Conservation (phyloP, 2,329 filamentous ascomycete species). For the Xylariaceae sp. region DNA sequence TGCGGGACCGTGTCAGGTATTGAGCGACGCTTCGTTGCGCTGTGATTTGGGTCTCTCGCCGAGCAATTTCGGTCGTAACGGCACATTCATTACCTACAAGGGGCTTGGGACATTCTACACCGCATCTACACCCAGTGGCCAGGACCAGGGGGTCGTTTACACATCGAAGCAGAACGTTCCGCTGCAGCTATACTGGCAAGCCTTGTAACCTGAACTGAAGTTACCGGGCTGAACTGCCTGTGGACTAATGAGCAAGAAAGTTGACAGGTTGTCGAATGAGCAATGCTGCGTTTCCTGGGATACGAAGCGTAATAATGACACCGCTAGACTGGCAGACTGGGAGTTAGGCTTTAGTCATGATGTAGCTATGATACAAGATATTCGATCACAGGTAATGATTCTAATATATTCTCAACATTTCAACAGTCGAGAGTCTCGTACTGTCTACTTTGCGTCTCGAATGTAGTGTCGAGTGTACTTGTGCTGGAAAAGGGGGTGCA, state of each 20-base stretch:
- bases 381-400: neutral
- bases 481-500: neutral
- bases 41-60: conserved; percentile 8
- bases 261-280: neutral
- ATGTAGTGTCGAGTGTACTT: neutral
- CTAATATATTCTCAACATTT: neutral
- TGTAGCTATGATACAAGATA: neutral
- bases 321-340: neutral
- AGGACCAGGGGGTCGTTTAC: conserved; percentile 14
- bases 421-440: neutral
- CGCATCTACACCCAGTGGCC: conserved; percentile 8
- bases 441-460: neutral
- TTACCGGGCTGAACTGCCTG: neutral
- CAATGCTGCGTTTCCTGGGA: neutral
- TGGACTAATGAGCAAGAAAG: neutral
- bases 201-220: conserved; percentile 3
- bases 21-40: conserved; percentile 13
- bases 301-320: neutral
- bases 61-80: conserved; percentile 16
- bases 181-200: conserved; percentile 16
- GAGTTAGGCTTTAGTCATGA: neutral
- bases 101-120: conserved; percentile 16
- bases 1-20: conserved; percentile 16
- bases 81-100: conserved; percentile 13
- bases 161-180: conserved; percentile 11